These are phyloP conservation scores for Schizonepeta tenuifolia DNA, from an alignment of 257 asterid species.

Conservation along the genomic window DNA sequence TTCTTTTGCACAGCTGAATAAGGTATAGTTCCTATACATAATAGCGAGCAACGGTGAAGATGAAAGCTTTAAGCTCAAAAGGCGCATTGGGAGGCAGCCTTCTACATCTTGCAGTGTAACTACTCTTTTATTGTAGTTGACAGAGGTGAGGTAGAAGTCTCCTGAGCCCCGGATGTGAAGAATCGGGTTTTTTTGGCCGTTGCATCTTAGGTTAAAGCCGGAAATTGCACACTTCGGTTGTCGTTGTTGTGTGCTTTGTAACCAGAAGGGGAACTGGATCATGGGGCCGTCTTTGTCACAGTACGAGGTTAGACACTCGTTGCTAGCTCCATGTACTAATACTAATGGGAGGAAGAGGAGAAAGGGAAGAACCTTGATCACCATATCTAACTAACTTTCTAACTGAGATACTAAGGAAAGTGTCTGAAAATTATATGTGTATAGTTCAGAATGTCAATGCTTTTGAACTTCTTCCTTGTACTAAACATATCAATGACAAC, in stretches of 20 bases:
- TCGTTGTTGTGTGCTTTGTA: conserved; percentile 30
- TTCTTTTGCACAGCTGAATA: conserved; percentile 50
- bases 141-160: conserved; percentile 42
- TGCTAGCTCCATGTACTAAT: conserved; percentile 23
- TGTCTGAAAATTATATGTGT: not conserved
- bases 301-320: conserved; percentile 37
- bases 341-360: conserved; percentile 17
- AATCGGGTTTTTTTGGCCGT: conserved; percentile 25
- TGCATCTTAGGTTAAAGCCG: conserved; percentile 48
- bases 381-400: conserved; percentile 35
- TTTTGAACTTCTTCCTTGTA: conserved; percentile 3
- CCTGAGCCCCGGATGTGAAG: conserved; percentile 50
- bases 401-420: not conserved
- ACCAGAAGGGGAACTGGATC: conserved; percentile 55
- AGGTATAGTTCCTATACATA: conserved; percentile 44
- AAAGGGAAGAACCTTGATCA: not conserved
- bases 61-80: conserved; percentile 45
- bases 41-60: conserved; percentile 46
- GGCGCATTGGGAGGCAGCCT: conserved; percentile 52
- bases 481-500: not conserved
- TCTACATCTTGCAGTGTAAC: conserved; percentile 49
- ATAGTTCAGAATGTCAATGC: conserved; percentile 20
- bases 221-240: conserved; percentile 44
- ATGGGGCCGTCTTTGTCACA: conserved; percentile 30
- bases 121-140: conserved; percentile 37